Percentiles rank a stretch among this genome's conserved stretches.
phyloP scores from a whole-genome alignment of 169 alveolate species.

The Eimeria zaria region DNA sequence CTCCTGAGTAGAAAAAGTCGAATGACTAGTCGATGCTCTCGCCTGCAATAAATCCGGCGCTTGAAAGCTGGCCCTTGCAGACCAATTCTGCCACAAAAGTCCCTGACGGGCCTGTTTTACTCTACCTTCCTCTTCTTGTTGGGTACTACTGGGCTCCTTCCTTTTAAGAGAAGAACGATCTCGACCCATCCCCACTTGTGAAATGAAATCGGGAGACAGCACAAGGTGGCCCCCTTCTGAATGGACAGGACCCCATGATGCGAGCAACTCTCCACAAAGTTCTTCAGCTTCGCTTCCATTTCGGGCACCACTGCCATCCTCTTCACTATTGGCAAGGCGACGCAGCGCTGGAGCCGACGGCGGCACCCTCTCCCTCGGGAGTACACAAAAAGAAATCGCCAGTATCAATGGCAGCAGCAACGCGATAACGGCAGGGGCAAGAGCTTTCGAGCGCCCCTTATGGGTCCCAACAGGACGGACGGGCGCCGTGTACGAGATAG shows the following conservation, averaged over 20 bases:
- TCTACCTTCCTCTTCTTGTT: not conserved
- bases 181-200: not conserved
- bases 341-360: constrained; percentile 6
- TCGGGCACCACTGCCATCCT: not conserved
- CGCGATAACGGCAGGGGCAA: not conserved
- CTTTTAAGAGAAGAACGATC: not conserved
- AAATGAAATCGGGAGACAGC: not conserved
- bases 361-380: not conserved
- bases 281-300: not conserved
- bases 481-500: not conserved
- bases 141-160: not conserved
- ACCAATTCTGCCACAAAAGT: not conserved
- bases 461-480: not conserved
- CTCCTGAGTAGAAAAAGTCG: not conserved
- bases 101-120: not conserved
- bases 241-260: not conserved
- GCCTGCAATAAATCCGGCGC: not conserved
- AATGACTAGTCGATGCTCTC: not conserved
- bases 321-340: not conserved
- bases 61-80: not conserved
- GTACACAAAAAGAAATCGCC: not conserved
- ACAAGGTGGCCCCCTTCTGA: not conserved
- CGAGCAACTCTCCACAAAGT: not conserved
- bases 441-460: too few relatives aligned
- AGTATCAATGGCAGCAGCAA: not conserved